These are phyloP conservation scores for Crithidia sp. DNA, from an alignment of 208 protist genomes.

Conservation along the genomic window DNA sequence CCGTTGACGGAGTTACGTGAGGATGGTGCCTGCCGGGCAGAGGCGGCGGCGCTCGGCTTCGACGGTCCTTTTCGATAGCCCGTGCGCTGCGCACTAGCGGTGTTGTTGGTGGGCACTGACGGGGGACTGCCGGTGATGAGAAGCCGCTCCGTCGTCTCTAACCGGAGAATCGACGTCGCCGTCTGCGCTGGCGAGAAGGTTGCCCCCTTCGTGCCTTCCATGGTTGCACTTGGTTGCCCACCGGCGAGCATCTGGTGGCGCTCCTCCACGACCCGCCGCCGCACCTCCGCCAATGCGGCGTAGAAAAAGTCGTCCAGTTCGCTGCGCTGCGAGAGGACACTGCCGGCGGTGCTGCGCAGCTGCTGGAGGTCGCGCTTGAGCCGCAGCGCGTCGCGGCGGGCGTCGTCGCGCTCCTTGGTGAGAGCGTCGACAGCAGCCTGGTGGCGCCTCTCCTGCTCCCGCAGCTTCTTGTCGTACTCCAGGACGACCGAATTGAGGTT, in stretches of 20 bases:
- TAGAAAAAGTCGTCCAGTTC: slow-evolving; percentile 91
- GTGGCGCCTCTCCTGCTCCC: slow-evolving; percentile 36
- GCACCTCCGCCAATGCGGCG: slow-evolving; percentile 81
- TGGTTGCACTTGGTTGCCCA: background rate
- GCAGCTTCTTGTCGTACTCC: slow-evolving; percentile 65
- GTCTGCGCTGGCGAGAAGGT: slow-evolving; percentile 27
- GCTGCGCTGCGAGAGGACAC: slow-evolving; percentile 69
- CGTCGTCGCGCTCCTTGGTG: slow-evolving; percentile 64
- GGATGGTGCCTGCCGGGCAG: background rate
- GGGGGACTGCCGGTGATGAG: slow-evolving; percentile 38
- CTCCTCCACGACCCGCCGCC: slow-evolving; percentile 60
- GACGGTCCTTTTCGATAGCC: slow-evolving; percentile 27
- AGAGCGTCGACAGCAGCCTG: slow-evolving; percentile 36
- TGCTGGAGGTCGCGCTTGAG: slow-evolving; percentile 64
- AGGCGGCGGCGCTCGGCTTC: slow-evolving; percentile 1
- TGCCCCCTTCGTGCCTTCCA: background rate
- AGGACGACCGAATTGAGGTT: slow-evolving; percentile 49
- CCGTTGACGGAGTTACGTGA: background rate
- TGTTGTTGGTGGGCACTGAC: background rate
- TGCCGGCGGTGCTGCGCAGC: slow-evolving; percentile 54
- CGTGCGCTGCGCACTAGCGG: slow-evolving; percentile 5
- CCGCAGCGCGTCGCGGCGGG: slow-evolving; percentile 46
- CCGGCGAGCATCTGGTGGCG: slow-evolving; percentile 30
- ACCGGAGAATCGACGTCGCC: slow-evolving; percentile 38
- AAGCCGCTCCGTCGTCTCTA: slow-evolving; percentile 55